phyloP scores from a whole-genome alignment of 2,329 filamentous ascomycete species.

The Geosmithia putterillii region DNA sequence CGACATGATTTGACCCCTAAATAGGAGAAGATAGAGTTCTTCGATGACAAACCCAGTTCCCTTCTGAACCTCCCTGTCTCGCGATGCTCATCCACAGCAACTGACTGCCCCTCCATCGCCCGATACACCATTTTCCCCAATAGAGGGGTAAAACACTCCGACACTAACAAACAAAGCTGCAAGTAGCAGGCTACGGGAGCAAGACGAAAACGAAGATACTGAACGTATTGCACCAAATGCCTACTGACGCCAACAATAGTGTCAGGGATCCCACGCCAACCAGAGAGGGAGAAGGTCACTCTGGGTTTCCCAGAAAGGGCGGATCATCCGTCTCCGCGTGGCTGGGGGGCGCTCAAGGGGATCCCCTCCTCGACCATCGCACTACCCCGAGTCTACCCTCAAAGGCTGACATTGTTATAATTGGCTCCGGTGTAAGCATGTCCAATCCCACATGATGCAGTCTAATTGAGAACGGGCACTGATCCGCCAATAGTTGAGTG shows the following conservation, averaged over 20 bases:
- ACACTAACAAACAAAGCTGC: too few relatives aligned
- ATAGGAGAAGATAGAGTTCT: too few relatives aligned
- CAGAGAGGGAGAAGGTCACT: neutral
- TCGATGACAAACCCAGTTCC: too few relatives aligned
- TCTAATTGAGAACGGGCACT: neutral
- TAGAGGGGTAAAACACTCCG: too few relatives aligned
- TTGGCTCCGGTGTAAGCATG: conserved; percentile 4
- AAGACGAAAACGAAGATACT: too few relatives aligned
- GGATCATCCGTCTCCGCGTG: conserved; percentile 2
- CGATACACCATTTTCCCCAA: too few relatives aligned
- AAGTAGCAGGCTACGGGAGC: too few relatives aligned
- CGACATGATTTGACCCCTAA: too few relatives aligned
- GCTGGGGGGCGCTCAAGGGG: conserved; percentile 3
- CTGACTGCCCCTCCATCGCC: too few relatives aligned
- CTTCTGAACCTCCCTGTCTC: too few relatives aligned
- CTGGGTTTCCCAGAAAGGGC: neutral
- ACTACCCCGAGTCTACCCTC: conserved; percentile 3
- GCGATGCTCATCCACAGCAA: too few relatives aligned
- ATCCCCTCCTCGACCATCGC: conserved; percentile 4
- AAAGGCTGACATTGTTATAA: conserved; percentile 4
- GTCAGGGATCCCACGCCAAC: too few relatives aligned
- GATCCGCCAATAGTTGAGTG: conserved; percentile 2
- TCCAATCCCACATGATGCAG: neutral
- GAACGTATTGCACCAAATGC: neutral
- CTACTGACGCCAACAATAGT: neutral